Conservation (phyloP, 805 yeast species). For the Huiozyma sinensis region DNA sequence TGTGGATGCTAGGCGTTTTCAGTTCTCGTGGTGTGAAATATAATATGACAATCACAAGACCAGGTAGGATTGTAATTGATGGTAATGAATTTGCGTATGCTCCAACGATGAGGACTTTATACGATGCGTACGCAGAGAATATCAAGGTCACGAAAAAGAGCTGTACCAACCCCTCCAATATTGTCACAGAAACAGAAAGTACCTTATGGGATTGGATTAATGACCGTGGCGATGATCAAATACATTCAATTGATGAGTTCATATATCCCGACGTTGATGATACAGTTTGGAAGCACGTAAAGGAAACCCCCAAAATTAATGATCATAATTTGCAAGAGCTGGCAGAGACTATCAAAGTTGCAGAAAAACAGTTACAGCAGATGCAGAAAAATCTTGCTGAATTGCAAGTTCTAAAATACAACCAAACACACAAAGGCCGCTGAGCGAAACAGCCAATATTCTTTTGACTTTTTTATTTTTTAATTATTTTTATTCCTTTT, state of each 20-base stretch:
- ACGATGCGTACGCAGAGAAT: constrained; percentile 21
- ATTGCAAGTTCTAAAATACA: not conserved
- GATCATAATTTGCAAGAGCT: constrained; percentile 16
- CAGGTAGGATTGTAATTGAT: constrained; percentile 25
- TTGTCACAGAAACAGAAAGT: constrained; percentile 40
- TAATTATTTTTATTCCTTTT: not conserved
- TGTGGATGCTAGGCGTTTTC: not conserved
- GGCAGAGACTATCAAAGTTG: constrained; percentile 19
- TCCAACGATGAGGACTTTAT: constrained; percentile 32
- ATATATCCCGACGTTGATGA: not conserved
- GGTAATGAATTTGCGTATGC: constrained; percentile 31
- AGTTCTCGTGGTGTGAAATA: not conserved
- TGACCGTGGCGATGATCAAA: constrained; percentile 26
- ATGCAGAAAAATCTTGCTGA: constrained; percentile 10
- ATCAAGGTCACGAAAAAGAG: constrained; percentile 9
- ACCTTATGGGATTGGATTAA: constrained; percentile 68
- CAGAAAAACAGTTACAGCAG: constrained; percentile 19
- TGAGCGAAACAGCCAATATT: not conserved
- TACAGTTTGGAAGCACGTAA: not conserved
- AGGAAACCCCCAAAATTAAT: not conserved
- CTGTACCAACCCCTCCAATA: constrained; percentile 9
- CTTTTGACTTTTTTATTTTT: not conserved
- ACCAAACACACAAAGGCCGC: too few relatives aligned
- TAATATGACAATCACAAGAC: constrained; percentile 11
- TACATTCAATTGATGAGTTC: constrained; percentile 3